Evolutionary conservation across 139 green algal genomes (phyloP).

Genomic region (Haematococcus lacustris): DNA sequence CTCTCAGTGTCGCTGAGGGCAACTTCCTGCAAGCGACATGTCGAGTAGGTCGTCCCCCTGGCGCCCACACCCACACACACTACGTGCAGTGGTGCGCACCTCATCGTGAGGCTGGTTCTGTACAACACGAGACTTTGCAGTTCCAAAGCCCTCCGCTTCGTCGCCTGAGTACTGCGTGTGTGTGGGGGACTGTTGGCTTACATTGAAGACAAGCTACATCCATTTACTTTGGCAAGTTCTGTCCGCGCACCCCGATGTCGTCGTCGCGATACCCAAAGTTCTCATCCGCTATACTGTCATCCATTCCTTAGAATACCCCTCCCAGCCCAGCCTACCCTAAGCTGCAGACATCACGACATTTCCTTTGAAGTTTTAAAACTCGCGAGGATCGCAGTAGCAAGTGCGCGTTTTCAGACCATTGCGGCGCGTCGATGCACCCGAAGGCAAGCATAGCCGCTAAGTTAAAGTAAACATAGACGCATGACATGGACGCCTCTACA

Average conservation of each 20-base stretch:
- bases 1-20: constrained; percentile 46
- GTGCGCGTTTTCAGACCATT: too few species aligned
- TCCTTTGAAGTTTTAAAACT: too few species aligned
- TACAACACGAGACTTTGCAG: constrained; percentile 21
- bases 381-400: too few species aligned
- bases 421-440: too few species aligned
- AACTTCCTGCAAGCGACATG: constrained; percentile 35
- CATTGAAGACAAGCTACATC: neutral
- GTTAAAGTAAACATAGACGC: too few species aligned
- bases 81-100: constrained; percentile 9
- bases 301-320: neutral
- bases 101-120: constrained; percentile 54
- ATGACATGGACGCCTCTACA: too few species aligned
- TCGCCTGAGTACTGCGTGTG: constrained; percentile 2
- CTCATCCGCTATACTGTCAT: constrained; percentile 7
- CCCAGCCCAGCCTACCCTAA: neutral
- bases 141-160: constrained; percentile 17
- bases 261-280: constrained; percentile 10
- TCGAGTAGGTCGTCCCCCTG: neutral
- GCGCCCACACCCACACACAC: too few species aligned
- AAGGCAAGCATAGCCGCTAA: too few species aligned
- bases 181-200: neutral
- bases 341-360: neutral
- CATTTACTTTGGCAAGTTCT: neutral
- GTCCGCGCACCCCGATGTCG: neutral